These are phyloP conservation scores for Smittium mucronatum DNA, from an alignment of 371 early-diverging fungal genomes.

Conservation along the genomic window DNA sequence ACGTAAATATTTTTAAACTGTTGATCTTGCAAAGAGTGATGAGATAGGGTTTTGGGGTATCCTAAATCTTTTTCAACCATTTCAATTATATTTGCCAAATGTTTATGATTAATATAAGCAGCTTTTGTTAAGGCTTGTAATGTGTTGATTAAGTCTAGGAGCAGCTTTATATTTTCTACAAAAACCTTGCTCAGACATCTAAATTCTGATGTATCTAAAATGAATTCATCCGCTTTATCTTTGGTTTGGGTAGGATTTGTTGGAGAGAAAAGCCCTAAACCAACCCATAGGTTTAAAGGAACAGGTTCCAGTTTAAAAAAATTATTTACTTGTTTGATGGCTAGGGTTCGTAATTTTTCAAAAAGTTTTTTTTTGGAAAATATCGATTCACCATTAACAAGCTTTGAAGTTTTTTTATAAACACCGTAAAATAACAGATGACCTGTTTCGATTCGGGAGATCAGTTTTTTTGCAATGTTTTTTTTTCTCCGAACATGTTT, in stretches of 20 bases:
- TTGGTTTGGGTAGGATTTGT: neutral
- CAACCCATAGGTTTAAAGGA: neutral
- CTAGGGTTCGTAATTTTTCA: neutral
- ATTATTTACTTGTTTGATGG: neutral
- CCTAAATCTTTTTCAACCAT: neutral
- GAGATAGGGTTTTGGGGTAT: neutral
- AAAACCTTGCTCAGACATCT: neutral
- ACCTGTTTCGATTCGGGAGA: neutral
- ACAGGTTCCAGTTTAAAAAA: neutral
- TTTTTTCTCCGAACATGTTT: too few species aligned
- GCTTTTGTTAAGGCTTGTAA: neutral
- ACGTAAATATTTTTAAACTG: neutral
- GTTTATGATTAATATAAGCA: neutral
- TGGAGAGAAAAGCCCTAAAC: neutral
- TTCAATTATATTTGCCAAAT: neutral
- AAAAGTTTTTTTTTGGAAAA: neutral
- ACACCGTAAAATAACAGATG: neutral
- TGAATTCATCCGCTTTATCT: neutral
- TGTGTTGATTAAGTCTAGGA: neutral
- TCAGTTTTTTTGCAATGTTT: neutral
- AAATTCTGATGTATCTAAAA: neutral
- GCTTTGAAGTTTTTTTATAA: neutral
- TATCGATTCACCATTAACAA: neutral
- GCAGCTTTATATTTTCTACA: neutral
- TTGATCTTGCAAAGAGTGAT: neutral